phyloP scores from a whole-genome alignment of 192 early-diverging fungal genomes.

The Powellomyces hirtus region DNA sequence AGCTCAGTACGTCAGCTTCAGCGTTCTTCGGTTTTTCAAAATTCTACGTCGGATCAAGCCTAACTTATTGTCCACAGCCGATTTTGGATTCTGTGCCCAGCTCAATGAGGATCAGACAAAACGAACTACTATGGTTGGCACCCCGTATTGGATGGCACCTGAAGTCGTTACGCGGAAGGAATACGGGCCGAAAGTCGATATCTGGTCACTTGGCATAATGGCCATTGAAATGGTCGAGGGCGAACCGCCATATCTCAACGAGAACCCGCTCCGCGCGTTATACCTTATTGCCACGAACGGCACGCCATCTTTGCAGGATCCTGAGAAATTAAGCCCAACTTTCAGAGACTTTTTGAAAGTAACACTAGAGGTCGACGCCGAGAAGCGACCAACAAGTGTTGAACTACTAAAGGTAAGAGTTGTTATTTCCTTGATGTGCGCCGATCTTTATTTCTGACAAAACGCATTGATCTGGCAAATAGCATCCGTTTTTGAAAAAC shows the following conservation, averaged over 20 bases:
- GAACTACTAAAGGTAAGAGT: conserved; percentile 69
- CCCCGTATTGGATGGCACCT: conserved; percentile 98
- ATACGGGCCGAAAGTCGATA: conserved; percentile 90
- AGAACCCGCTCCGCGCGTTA: conserved; percentile 77
- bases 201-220: conserved; percentile 99
- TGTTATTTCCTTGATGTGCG: not conserved
- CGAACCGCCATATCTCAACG: conserved; percentile 94
- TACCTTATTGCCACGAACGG: conserved; percentile 86
- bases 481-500: conserved; percentile 85
- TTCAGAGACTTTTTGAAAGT: conserved; percentile 87
- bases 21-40: not conserved
- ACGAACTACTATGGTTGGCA: conserved; percentile 76
- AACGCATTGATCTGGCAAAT: not conserved
- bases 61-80: conserved; percentile 48
- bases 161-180: conserved; percentile 92
- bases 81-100: conserved; percentile 88
- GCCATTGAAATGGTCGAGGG: conserved; percentile 98
- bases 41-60: not conserved
- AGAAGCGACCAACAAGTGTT: conserved; percentile 72
- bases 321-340: conserved; percentile 72
- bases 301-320: conserved; percentile 80
- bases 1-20: conserved; percentile 46
- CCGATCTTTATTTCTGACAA: conserved; percentile 1
- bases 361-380: conserved; percentile 82
- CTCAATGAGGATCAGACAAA: conserved; percentile 64